A percentile compares a stretch with the other conserved stretches of the same genome.
phyloP scores from a whole-genome alignment of 2,329 filamentous ascomycete genomes.

The Mycocentrospora acerina region DNA sequence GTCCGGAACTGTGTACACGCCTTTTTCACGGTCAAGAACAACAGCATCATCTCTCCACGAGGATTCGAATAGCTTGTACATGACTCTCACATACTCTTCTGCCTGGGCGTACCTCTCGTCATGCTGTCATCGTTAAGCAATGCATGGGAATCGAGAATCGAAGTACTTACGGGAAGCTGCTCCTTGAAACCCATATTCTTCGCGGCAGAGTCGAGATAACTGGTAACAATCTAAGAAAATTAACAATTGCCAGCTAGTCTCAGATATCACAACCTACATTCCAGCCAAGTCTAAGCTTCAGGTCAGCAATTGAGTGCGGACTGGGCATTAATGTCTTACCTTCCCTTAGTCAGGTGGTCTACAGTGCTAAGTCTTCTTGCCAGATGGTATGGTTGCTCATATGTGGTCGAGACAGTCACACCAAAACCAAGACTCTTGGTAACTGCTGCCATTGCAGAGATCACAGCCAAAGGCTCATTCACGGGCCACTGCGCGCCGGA shows the following conservation, averaged over 20 bases:
- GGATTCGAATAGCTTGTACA: constrained; percentile 69
- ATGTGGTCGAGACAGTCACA: constrained; percentile 67
- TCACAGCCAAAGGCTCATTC: constrained; percentile 65
- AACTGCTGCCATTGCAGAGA: constrained; percentile 68
- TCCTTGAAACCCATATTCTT: constrained; percentile 61
- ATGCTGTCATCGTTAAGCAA: constrained; percentile 47
- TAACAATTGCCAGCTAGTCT: not conserved
- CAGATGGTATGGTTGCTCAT: constrained; percentile 68
- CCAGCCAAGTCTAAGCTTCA: constrained; percentile 19
- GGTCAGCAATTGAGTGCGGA: constrained; percentile 2
- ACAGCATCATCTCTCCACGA: constrained; percentile 70
- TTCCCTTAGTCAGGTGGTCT: constrained; percentile 67
- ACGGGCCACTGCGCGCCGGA: constrained; percentile 70
- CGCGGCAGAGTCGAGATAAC: constrained; percentile 67
- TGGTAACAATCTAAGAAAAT: constrained; percentile 60
- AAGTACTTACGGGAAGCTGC: constrained; percentile 57
- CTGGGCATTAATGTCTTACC: constrained; percentile 31
- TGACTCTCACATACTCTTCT: constrained; percentile 68
- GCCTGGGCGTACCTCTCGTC: constrained; percentile 67
- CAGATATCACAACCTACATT: constrained; percentile 17
- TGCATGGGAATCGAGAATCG: constrained; percentile 62
- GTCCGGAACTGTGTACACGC: constrained; percentile 60
- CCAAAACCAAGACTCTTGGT: constrained; percentile 70
- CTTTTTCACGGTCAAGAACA: constrained; percentile 57
- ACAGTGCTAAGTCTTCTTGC: constrained; percentile 66